Conservation (phyloP, 148 eudicot genomes). For the Chenopodium suecicum region DNA sequence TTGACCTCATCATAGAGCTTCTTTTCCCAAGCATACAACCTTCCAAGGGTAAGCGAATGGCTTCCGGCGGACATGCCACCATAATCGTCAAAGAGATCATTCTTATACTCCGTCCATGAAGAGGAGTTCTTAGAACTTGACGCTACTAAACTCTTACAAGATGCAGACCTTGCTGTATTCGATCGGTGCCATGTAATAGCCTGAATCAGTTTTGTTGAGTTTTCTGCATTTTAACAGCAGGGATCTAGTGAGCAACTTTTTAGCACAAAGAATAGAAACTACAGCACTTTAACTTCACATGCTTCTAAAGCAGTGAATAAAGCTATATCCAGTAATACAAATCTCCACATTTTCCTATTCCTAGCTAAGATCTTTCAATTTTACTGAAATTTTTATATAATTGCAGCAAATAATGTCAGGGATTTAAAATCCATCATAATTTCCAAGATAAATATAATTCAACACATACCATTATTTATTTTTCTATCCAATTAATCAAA, state of each 20-base stretch:
- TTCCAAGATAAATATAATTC: background rate
- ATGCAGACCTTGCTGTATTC: slow-evolving; percentile 61
- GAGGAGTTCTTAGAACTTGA: slow-evolving; percentile 80
- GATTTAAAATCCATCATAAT: background rate
- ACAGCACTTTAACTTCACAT: background rate
- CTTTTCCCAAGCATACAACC: slow-evolving; percentile 98
- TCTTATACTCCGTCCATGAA: slow-evolving; percentile 78
- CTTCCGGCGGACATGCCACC: slow-evolving; percentile 96
- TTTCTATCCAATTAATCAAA: too few species aligned
- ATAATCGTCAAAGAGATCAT: slow-evolving; percentile 81
- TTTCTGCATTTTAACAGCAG: slow-evolving; percentile 54
- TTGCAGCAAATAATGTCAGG: background rate
- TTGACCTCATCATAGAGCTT: slow-evolving; percentile 93
- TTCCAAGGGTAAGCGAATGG: slow-evolving; percentile 83
- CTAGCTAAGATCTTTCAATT: background rate
- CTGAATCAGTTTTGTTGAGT: slow-evolving; percentile 84
- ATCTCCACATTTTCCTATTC: background rate
- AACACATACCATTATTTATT: too few species aligned
- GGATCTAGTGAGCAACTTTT: background rate
- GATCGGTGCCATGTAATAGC: slow-evolving; percentile 72
- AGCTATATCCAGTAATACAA: background rate
- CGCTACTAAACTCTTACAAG: slow-evolving; percentile 86
- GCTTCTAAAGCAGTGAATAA: background rate
- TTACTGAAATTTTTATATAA: too few species aligned
- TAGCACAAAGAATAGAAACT: background rate